phyloP scores from a whole-genome alignment of 2,329 filamentous ascomycete species.

The Trichophaea hybrida region DNA sequence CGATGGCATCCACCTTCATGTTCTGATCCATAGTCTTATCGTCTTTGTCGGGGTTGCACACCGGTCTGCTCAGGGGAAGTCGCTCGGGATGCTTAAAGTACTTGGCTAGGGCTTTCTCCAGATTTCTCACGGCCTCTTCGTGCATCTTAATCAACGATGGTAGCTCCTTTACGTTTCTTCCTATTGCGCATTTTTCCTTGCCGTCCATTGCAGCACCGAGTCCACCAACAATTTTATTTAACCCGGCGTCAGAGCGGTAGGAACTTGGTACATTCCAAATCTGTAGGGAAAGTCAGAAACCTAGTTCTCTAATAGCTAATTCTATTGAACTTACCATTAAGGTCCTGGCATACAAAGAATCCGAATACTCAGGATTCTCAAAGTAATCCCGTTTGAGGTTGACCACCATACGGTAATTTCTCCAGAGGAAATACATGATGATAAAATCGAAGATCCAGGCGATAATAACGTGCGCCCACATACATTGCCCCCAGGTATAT shows the following conservation, averaged over 20 bases:
- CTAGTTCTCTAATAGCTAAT: not conserved
- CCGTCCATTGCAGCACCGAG: constrained; percentile 14
- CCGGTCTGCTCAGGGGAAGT: constrained; percentile 61
- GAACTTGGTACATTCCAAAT: constrained; percentile 70
- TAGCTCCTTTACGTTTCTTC: constrained; percentile 80
- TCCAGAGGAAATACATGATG: constrained; percentile 71
- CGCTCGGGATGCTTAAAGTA: constrained; percentile 79
- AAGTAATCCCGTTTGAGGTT: constrained; percentile 64
- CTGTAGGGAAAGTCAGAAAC: constrained; percentile 32
- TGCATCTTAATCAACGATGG: constrained; percentile 76
- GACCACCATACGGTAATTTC: constrained; percentile 64
- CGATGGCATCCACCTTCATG: constrained; percentile 81
- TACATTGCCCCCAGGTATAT: constrained; percentile 39
- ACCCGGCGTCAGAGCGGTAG: constrained; percentile 70
- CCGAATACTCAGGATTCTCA: constrained; percentile 73
- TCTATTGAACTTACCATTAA: constrained; percentile 36
- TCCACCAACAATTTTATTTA: constrained; percentile 57
- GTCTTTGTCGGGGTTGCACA: constrained; percentile 65
- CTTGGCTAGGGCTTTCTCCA: constrained; percentile 73
- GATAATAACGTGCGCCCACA: constrained; percentile 47
- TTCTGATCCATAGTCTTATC: constrained; percentile 55
- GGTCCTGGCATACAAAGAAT: constrained; percentile 61
- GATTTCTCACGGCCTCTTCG: constrained; percentile 59
- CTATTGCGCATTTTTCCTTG: constrained; percentile 44
- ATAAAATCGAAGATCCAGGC: constrained; percentile 57